A percentile compares a stretch with the other conserved stretches of the same genome.
These are phyloP conservation scores for Senna tora DNA, from an alignment of 306 rosid genomes.

Conservation along the genomic window DNA sequence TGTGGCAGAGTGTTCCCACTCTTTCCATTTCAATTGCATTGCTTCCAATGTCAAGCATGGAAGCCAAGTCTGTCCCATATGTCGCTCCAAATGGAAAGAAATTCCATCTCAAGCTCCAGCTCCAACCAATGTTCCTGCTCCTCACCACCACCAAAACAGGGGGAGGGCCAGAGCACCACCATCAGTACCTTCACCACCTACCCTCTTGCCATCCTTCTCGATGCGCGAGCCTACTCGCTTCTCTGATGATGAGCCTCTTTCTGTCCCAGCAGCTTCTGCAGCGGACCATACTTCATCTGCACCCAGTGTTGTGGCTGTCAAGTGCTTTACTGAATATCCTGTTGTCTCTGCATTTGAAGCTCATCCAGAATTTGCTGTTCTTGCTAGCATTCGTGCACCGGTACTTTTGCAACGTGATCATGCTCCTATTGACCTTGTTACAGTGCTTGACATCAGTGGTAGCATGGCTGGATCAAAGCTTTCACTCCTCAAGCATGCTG, in stretches of 20 bases:
- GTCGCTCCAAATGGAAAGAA: slow-evolving; percentile 72
- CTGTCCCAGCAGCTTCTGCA: background rate
- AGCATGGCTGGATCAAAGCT: slow-evolving; percentile 79
- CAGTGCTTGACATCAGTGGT: slow-evolving; percentile 72
- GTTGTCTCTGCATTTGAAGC: slow-evolving; percentile 30
- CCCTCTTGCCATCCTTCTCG: background rate
- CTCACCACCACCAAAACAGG: background rate
- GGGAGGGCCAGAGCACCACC: background rate
- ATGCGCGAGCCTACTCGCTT: background rate
- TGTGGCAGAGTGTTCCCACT: slow-evolving; percentile 45
- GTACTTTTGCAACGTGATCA: slow-evolving; percentile 43
- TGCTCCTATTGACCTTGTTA: slow-evolving; percentile 67
- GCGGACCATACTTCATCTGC: slow-evolving; percentile 5
- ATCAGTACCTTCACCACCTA: background rate
- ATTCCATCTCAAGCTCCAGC: slow-evolving; percentile 58
- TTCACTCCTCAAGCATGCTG: slow-evolving; percentile 62
- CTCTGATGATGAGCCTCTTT: slow-evolving; percentile 24
- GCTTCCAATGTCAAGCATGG: slow-evolving; percentile 70
- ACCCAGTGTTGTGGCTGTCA: background rate
- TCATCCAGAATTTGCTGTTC: slow-evolving; percentile 50
- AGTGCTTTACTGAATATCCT: slow-evolving; percentile 13
- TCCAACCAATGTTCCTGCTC: slow-evolving; percentile 42
- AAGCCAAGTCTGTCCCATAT: slow-evolving; percentile 64
- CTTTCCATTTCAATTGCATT: slow-evolving; percentile 69
- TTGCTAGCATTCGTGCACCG: slow-evolving; percentile 54